These are phyloP conservation scores for Lindgomyces ingoldianus DNA, from an alignment of 495 filamentous ascomycete genomes.

Conservation along the genomic window DNA sequence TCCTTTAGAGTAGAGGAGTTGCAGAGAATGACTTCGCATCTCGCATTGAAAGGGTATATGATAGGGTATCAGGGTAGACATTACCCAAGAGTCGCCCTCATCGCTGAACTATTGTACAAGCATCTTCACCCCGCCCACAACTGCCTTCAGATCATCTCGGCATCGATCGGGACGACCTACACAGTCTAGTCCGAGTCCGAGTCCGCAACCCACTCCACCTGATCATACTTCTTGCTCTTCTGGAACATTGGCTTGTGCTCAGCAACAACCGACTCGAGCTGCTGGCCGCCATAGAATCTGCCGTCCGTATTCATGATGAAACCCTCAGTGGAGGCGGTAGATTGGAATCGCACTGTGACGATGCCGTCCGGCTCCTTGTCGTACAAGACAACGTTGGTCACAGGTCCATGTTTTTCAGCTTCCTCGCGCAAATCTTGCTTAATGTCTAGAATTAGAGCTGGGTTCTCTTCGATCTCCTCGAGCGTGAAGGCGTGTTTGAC, in stretches of 20 bases:
- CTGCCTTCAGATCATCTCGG: neutral
- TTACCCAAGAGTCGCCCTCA: neutral
- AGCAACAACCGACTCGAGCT: constrained; percentile 17
- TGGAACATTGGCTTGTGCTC: constrained; percentile 46
- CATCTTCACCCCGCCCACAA: neutral
- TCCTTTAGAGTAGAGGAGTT: too few species aligned
- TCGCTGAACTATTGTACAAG: neutral
- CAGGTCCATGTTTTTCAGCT: constrained; percentile 79
- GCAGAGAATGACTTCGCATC: neutral
- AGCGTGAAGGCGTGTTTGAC: constrained; percentile 95
- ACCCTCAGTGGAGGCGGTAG: constrained; percentile 1
- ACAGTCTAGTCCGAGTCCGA: neutral
- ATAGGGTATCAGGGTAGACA: neutral
- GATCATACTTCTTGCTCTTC: constrained; percentile 45
- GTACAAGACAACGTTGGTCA: constrained; percentile 88
- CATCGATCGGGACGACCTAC: too few species aligned
- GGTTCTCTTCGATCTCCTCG: constrained; percentile 80
- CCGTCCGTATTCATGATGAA: constrained; percentile 12
- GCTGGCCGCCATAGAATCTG: neutral
- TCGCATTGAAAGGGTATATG: neutral
- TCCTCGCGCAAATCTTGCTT: constrained; percentile 92
- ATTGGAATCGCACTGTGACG: constrained; percentile 72
- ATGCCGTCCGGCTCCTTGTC: constrained; percentile 87
- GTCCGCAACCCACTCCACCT: neutral
- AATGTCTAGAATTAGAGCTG: constrained; percentile 80